A percentile compares a stretch with the other conserved stretches of the same genome.
phyloP scores from a whole-genome alignment of 129 eudicot genomes.

The Dittrichia graveolens region DNA sequence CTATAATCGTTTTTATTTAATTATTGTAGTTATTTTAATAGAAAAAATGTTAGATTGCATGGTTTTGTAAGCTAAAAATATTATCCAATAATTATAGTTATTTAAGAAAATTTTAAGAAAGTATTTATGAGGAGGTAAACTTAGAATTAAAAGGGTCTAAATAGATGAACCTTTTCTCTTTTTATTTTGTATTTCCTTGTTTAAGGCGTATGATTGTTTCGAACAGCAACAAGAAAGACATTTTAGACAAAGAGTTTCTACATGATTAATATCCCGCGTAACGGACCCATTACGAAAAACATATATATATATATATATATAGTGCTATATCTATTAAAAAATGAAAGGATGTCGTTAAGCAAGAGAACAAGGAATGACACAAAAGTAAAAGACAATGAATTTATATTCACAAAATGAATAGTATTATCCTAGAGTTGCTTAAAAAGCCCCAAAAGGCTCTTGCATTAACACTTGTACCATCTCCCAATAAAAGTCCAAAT shows the following conservation, averaged over 20 bases:
- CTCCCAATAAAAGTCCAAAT: conserved; percentile 40
- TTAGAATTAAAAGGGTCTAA: no score
- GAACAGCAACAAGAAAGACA: conserved; percentile 16
- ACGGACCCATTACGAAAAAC: background rate
- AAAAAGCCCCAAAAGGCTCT: conserved; percentile 41
- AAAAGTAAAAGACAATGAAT: conserved; percentile 40
- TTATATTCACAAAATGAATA: conserved; percentile 33
- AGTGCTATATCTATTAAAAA: conserved; percentile 10
- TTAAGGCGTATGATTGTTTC: conserved; percentile 12
- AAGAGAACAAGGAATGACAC: conserved; percentile 36
- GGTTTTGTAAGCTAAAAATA: no score
- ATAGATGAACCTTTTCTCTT: background rate
- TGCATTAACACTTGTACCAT: conserved; percentile 36
- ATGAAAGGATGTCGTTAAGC: conserved; percentile 29
- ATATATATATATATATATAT: background rate
- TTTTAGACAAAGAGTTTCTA: background rate
- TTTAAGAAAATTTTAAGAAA: no score
- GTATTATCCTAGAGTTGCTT: conserved; percentile 35
- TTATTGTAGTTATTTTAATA: background rate
- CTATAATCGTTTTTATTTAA: background rate
- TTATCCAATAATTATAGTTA: no score
- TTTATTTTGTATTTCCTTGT: background rate
- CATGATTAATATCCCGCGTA: no score
- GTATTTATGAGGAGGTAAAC: no score
- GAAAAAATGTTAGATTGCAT: no score